Evolutionary conservation across 2,329 filamentous ascomycete genomes (phyloP).

Genomic region (Alternaria metachromatica): DNA sequence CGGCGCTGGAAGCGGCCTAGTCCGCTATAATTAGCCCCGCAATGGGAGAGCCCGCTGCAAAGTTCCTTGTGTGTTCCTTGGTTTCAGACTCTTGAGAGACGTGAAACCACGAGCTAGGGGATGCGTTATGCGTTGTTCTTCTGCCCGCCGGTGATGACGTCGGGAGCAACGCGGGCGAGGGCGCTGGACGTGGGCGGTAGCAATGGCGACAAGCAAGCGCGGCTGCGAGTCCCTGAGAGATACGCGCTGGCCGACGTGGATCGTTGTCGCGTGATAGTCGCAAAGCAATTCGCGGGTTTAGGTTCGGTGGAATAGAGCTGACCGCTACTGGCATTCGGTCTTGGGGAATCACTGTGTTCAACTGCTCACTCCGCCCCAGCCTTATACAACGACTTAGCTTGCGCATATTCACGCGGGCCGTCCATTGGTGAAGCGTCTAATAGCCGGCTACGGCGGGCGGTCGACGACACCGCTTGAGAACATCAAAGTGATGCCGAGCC

Average conservation of each 20-base stretch:
- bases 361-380: slow-evolving; percentile 15
- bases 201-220: slow-evolving; percentile 4
- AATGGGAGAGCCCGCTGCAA: slow-evolving; percentile 8
- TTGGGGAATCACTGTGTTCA: slow-evolving; percentile 6
- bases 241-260: slow-evolving; percentile 1
- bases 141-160: slow-evolving; percentile 4
- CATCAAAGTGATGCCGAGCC: slow-evolving; percentile 13
- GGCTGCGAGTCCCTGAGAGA: neutral
- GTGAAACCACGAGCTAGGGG: slow-evolving; percentile 26
- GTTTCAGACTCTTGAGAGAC: slow-evolving; percentile 27
- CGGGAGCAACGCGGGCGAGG: neutral
- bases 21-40: slow-evolving; percentile 15
- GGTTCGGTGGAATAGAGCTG: slow-evolving; percentile 11
- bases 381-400: slow-evolving; percentile 16
- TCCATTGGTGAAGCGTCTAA: slow-evolving; percentile 6
- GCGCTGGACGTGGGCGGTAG: neutral
- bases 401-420: slow-evolving; percentile 4
- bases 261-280: slow-evolving; percentile 4
- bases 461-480: slow-evolving; percentile 2
- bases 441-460: slow-evolving; percentile 11
- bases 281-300: neutral
- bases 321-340: slow-evolving; percentile 7
- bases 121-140: slow-evolving; percentile 20
- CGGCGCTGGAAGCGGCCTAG: slow-evolving; percentile 17
- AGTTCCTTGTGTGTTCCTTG: slow-evolving; percentile 19